Conservation (phyloP, 257 asterid genomes). For the Solanum peruvianum region DNA sequence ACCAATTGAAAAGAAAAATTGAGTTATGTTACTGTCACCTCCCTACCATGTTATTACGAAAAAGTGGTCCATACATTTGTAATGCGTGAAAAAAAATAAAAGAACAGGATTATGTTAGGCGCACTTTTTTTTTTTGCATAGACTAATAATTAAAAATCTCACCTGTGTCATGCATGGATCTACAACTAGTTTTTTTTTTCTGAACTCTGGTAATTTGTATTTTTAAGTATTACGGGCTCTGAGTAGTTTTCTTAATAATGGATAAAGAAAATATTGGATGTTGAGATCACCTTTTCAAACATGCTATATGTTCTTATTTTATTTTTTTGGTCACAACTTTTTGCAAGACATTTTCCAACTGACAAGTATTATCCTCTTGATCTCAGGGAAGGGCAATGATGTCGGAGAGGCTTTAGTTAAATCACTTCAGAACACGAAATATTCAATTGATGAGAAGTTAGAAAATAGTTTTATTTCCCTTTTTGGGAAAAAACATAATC, state of each 20-base stretch:
- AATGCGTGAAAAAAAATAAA: not conserved
- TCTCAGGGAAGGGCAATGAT: slow-evolving; percentile 66
- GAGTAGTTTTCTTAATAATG: not conserved
- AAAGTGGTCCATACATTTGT: not conserved
- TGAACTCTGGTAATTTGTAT: not conserved
- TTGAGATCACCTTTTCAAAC: not conserved
- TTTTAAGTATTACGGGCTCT: not conserved
- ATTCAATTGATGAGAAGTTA: slow-evolving; percentile 76
- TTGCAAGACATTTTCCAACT: not conserved
- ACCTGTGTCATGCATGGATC: not conserved
- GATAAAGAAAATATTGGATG: not conserved
- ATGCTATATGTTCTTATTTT: not conserved
- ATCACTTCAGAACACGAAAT: slow-evolving; percentile 72
- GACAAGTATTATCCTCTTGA: not conserved
- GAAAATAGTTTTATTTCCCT: slow-evolving; percentile 57
- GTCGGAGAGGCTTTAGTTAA: slow-evolving; percentile 83
- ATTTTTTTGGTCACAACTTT: not conserved
- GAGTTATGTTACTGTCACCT: not conserved
- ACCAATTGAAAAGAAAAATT: not conserved
- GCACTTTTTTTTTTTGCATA: not conserved
- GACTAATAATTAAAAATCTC: not conserved
- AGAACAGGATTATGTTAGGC: not conserved
- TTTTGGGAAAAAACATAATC: slow-evolving; percentile 40
- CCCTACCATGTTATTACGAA: not conserved
- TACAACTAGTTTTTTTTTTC: not conserved